Evolutionary conservation across 192 early-diverging fungal genomes (phyloP), one percentile per base, ranked within the genome.

Genomic region (Neocallimastix lanati): DNA sequence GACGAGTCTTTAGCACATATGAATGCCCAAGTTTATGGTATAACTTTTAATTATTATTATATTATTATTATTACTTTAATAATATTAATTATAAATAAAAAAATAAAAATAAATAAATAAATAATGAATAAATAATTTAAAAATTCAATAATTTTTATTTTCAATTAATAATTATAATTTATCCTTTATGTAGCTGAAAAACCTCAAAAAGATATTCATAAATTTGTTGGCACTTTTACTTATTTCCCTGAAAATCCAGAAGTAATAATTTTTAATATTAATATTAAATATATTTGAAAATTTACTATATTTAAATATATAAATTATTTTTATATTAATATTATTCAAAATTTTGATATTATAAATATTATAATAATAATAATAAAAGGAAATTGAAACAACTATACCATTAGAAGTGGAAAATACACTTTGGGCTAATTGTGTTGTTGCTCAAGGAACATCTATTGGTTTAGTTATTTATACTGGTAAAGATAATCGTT

Each of bases 401-500:
- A 50, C 40, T 4, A 50, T 50, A 77, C 84, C 94, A 13, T 84
- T 98, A 67, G 88, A 87, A 37, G 92, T 91, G 2, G 96, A 98
- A 81, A 97, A 98, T 84, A 96, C 93, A 4, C 82, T 98, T 37
- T 98, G 96, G 96, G 91, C 91, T 76, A 98, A 98, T 83, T 97
- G 95, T 11, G 94, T 96, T 29, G 83, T 97, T 78, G 96, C 95
- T 1, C 97, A 95, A 37, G 96, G 93, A 16, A 88, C 92, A 28
- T 94, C 92, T 2, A 87, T 95, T 77, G 94, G 93, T 18, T 91
- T 94, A 81, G 92, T 97, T 0, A 82, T 96, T 18, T 98, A 97
- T 82, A 98, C 95, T 4, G 96, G 96, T 13, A 86, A 87, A 76
- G 95, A 98, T 80, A 98, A 95, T 15, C 90, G 95, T 13, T 95